A percentile compares a stretch with the other conserved stretches of the same genome.
These are phyloP conservation scores for Fraxinus velutina DNA, from an alignment of 305 asterid genomes.

Conservation along the genomic window DNA sequence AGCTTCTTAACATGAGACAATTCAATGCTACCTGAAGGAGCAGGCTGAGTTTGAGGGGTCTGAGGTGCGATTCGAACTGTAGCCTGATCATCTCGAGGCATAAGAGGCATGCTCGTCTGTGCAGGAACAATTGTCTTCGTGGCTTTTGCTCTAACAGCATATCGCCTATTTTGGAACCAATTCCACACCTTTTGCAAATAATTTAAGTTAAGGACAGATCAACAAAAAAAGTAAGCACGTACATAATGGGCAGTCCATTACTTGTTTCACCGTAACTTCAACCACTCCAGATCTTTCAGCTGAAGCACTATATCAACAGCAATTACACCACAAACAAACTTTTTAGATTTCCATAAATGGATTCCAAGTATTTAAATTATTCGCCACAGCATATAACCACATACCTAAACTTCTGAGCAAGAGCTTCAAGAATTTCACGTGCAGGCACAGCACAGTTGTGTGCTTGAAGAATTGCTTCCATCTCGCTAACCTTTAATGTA, in stretches of 20 bases:
- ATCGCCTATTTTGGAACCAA: slow-evolving; percentile 96
- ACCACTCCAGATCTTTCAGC: slow-evolving; percentile 80
- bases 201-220: slow-evolving; percentile 11
- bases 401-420: slow-evolving; percentile 83
- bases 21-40: slow-evolving; percentile 44
- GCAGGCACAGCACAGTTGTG: slow-evolving; percentile 62
- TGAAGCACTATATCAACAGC: slow-evolving; percentile 50
- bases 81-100: slow-evolving; percentile 53
- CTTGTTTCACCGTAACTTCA: slow-evolving; percentile 82
- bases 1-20: slow-evolving; percentile 10
- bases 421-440: slow-evolving; percentile 68
- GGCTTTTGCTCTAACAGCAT: slow-evolving; percentile 84
- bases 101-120: slow-evolving; percentile 38
- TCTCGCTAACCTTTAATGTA: slow-evolving; percentile 64
- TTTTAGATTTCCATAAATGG: slow-evolving; percentile 10
- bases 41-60: slow-evolving; percentile 47
- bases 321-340: slow-evolving; percentile 19
- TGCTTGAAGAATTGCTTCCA: slow-evolving; percentile 78
- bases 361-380: slow-evolving; percentile 9
- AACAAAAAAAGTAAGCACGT: slow-evolving; percentile 16
- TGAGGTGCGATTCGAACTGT: slow-evolving; percentile 48
- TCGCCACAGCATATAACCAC: slow-evolving; percentile 10
- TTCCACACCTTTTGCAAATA: slow-evolving; percentile 68
- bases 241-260: slow-evolving; percentile 25
- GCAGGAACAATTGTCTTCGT: slow-evolving; percentile 52